These are phyloP conservation scores for Aspergillus oerlinghausenensis DNA, from an alignment of 2,329 filamentous ascomycete species.

Conservation along the genomic window DNA sequence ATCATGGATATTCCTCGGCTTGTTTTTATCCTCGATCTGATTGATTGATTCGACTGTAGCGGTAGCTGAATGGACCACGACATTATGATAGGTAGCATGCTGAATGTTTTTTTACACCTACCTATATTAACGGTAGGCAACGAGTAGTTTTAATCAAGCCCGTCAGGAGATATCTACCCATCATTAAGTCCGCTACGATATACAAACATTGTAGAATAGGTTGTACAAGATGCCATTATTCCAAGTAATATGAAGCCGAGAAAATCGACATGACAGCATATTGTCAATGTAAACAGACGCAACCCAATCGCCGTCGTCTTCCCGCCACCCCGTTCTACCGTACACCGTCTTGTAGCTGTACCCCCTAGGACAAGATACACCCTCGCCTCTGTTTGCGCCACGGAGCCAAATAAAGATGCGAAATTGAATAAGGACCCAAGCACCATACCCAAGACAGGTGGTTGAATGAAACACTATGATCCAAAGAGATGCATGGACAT, in stretches of 20 bases:
- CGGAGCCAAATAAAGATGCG: not conserved
- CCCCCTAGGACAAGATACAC: not conserved
- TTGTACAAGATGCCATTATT: not conserved
- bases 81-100: not conserved
- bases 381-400: not conserved
- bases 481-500: not conserved
- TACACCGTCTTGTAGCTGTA: not conserved
- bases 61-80: not conserved
- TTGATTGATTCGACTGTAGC: not conserved
- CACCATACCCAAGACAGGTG: not conserved
- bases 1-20: conserved; percentile 8
- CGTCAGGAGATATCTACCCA: not conserved
- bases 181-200: not conserved
- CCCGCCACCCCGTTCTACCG: not conserved
- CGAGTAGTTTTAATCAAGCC: not conserved
- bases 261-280: not conserved
- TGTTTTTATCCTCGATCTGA: not conserved
- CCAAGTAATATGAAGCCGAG: not conserved
- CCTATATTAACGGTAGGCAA: too few species aligned
- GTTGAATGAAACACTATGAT: not conserved
- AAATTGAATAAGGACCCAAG: not conserved
- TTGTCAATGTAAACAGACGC: not conserved
- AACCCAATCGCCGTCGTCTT: not conserved
- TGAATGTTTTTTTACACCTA: not conserved
- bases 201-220: not conserved